Evolutionary conservation across 2,329 filamentous ascomycete species (phyloP).

Genomic region (Diaporthe sp.): DNA sequence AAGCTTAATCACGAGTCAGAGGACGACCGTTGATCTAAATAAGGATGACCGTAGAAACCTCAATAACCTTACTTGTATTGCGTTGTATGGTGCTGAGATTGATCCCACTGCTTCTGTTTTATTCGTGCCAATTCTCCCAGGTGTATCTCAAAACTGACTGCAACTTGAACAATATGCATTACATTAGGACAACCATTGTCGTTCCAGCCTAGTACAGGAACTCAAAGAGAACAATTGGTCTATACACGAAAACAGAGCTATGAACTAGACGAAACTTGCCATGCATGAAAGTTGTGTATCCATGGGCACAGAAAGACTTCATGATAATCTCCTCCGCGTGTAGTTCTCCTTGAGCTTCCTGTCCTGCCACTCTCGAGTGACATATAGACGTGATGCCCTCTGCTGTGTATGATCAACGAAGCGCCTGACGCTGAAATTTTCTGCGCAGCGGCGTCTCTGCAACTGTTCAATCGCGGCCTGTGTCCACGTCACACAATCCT

Average conservation of each 20-base stretch:
- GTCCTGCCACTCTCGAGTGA: not conserved
- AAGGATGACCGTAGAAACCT: not conserved
- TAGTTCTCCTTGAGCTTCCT: not conserved
- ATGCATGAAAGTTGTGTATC: no score
- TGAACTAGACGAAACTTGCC: no score
- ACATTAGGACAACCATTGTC: not conserved
- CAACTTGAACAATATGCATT: no score
- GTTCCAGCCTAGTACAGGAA: not conserved
- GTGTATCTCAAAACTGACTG: no score
- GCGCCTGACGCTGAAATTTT: not conserved
- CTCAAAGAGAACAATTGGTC: no score
- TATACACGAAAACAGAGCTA: no score
- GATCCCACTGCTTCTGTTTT: no score
- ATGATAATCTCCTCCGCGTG: not conserved
- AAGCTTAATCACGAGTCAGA: slow-evolving; percentile 2
- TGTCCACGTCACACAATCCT: not conserved
- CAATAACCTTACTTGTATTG: not conserved
- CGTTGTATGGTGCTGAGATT: not conserved
- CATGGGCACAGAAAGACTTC: no score
- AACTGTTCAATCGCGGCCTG: not conserved
- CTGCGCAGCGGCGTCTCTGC: not conserved
- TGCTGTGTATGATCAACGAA: not conserved
- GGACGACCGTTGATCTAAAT: not conserved
- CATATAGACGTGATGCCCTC: not conserved
- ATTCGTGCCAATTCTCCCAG: no score